Evolutionary conservation across 1,284 basidiomycete species (phyloP).

Genomic region (Sparassis latifolia): DNA sequence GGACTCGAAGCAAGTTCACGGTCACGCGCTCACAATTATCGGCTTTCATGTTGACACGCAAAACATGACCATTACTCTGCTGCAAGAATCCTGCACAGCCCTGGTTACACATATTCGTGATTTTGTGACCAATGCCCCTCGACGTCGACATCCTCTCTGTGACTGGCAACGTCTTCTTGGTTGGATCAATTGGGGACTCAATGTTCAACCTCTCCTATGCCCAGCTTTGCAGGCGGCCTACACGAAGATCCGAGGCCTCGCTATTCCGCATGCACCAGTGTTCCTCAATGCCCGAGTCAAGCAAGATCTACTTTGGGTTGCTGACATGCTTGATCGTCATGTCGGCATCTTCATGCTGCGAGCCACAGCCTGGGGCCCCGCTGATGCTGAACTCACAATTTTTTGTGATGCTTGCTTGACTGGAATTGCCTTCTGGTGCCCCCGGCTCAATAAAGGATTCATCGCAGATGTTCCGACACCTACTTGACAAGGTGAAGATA

Average conservation of each 20-base stretch:
- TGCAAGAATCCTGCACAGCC: constrained; percentile 1
- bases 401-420: background rate
- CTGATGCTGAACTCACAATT: background rate
- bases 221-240: constrained; percentile 29
- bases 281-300: constrained; percentile 24
- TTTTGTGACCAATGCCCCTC: constrained; percentile 2
- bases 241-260: constrained; percentile 27
- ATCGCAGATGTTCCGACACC: too few relatives aligned
- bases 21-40: constrained; percentile 26
- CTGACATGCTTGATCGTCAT: background rate
- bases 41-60: constrained; percentile 30
- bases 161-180: constrained; percentile 28
- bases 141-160: constrained; percentile 11
- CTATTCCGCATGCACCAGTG: constrained; percentile 9
- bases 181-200: constrained; percentile 36
- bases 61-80: constrained; percentile 24
- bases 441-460: background rate
- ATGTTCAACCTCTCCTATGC: constrained; percentile 28
- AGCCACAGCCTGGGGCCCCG: background rate
- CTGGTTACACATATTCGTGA: background rate
- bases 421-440: constrained; percentile 3
- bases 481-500: too few relatives aligned
- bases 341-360: background rate
- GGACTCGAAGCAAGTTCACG: constrained; percentile 12
- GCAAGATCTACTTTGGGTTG: constrained; percentile 26